Percentiles rank a stretch among this genome's conserved stretches.
These are phyloP conservation scores for Dalbergia oliveri DNA, from an alignment of 306 rosid genomes.

Conservation along the genomic window DNA sequence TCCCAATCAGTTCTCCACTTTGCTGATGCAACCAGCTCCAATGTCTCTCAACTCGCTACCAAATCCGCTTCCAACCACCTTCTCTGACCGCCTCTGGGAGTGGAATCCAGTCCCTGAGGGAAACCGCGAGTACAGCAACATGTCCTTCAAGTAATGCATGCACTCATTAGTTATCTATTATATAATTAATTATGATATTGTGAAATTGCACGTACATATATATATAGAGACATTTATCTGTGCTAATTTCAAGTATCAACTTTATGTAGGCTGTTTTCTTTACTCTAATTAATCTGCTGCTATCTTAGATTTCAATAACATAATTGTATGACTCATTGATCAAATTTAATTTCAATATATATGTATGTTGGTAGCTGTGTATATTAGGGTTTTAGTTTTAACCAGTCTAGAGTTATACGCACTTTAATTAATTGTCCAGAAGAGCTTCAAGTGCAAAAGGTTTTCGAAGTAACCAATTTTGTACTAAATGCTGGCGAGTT, in stretches of 20 bases:
- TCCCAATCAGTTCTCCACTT: constrained; percentile 51
- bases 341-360: constrained; percentile 32
- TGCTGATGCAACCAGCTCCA: constrained; percentile 48
- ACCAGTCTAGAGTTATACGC: not conserved
- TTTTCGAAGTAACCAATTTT: not conserved
- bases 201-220: constrained; percentile 46
- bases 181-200: constrained; percentile 8
- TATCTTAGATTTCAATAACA: constrained; percentile 37
- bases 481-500: not conserved
- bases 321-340: constrained; percentile 44
- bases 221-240: constrained; percentile 32
- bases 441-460: not conserved
- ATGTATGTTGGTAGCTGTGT: not conserved
- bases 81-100: constrained; percentile 92
- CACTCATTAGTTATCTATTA: too few relatives aligned
- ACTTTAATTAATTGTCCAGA: constrained; percentile 6
- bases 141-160: constrained; percentile 79
- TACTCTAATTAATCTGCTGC: constrained; percentile 21
- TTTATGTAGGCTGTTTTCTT: constrained; percentile 23
- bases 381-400: constrained; percentile 29
- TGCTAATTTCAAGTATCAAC: constrained; percentile 43
- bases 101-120: constrained; percentile 87
- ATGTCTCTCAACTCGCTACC: constrained; percentile 55
- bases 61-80: constrained; percentile 60
- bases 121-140: constrained; percentile 63